Conservation (phyloP, 2,329 filamentous ascomycete species). For the Clonostachys solani region DNA sequence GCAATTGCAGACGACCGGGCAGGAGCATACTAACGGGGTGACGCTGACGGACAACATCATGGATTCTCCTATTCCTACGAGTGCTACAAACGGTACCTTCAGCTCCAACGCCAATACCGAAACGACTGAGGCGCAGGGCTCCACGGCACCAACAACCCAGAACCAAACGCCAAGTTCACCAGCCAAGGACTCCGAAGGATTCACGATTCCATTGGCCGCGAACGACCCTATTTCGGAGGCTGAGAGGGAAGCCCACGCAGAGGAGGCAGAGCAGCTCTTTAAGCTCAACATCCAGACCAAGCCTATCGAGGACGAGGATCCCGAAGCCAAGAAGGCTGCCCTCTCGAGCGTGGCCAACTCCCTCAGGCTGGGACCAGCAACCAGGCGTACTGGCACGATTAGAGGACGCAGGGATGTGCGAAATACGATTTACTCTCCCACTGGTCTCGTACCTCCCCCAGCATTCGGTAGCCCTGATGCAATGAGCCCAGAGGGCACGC, state of each 20-base stretch:
- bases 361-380: conserved; percentile 61
- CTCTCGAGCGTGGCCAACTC: conserved; percentile 73
- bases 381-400: conserved; percentile 69
- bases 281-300: conserved; percentile 77
- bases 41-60: conserved; percentile 19
- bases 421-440: conserved; percentile 80
- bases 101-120: conserved; percentile 34
- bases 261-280: conserved; percentile 63
- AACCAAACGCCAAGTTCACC: conserved; percentile 19
- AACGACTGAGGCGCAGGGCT: not conserved
- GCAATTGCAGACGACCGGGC: conserved; percentile 16
- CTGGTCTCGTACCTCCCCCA: conserved; percentile 8
- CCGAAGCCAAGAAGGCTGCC: conserved; percentile 68
- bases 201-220: conserved; percentile 62
- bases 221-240: conserved; percentile 68
- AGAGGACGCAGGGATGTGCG: conserved; percentile 87
- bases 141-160: not conserved
- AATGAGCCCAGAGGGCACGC: not conserved
- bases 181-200: conserved; percentile 70
- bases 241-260: conserved; percentile 56
- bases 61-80: conserved; percentile 23
- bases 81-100: conserved; percentile 42
- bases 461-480: not conserved
- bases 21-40: conserved; percentile 42
- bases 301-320: conserved; percentile 74